Evolutionary conservation across 306 rosid genomes (phyloP), one percentile per base, ranked within the genome.

Genomic region (Ormosia emarginata): DNA sequence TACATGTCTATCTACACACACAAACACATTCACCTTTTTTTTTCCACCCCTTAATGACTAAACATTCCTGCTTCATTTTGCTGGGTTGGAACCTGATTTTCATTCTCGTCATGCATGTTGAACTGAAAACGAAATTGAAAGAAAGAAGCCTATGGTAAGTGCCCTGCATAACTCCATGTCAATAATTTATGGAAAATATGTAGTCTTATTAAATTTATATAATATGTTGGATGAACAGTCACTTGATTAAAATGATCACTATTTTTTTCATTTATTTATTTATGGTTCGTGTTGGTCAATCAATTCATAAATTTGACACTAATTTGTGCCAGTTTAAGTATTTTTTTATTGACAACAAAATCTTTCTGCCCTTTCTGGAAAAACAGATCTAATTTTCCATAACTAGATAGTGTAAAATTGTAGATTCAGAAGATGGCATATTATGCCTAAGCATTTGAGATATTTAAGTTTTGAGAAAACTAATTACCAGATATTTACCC

Each of bases 81-180:
- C 58, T 85, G 86, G 79, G 55, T 83, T 81, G 88, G 90, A 81
- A 81, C 80, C 79, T 84, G 81, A 81, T 75, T 78, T 77, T 81
- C 85, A 30, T 83, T 80, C 86, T 55, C 67, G 24, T 85, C 63
- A 11, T 84, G 79, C 62, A 15, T 52, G 14, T 50, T 80, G 79
- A 65, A 82, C 34, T 81, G 87, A 67, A 58, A 84, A 85, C 86
- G 88, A 73, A 86, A 64, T 78, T 85, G 74, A 84, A 87, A 95
- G 99, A 92, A 91, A 90, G 99, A 95, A 89, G 53, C 89, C 76
- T 95, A 89, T 75, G 98, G 99, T 95, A 89, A 81, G 99, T 88
- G 5, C 77, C 75, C 66, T 73, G n/a, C 47, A 34, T 73, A 65
- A 73, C 81, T 80, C 59, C 71, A 33, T 71, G 72, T 67, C 41